Evolutionary conservation across 2,329 filamentous ascomycete species (phyloP).

Genomic region (Cercospora nicotianae): DNA sequence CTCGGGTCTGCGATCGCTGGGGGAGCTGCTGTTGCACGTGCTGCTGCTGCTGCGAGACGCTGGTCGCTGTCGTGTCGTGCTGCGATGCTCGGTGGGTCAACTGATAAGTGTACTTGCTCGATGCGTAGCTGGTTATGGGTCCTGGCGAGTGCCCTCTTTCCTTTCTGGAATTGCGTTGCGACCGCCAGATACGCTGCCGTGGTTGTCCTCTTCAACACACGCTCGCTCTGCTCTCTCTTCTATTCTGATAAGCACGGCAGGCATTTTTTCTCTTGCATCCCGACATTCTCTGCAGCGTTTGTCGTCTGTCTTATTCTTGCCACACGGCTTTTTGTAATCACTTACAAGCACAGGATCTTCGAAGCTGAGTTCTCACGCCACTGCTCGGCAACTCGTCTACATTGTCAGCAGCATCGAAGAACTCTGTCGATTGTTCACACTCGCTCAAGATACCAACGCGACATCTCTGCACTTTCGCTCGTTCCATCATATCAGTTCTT

Average conservation of each 20-base stretch:
- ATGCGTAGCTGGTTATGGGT: not conserved
- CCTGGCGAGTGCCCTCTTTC: not conserved
- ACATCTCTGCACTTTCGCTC: not conserved
- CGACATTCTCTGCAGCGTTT: not conserved
- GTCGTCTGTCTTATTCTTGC: not conserved
- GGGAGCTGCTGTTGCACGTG: not conserved
- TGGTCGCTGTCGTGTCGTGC: not conserved
- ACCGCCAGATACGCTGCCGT: not conserved
- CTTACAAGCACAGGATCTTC: not conserved
- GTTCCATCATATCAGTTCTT: not conserved
- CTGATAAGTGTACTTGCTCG: conserved; percentile 12
- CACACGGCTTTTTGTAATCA: not conserved
- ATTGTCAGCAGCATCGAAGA: not conserved
- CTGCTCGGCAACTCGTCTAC: not conserved
- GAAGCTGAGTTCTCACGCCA: not conserved
- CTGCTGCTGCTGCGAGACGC: not conserved
- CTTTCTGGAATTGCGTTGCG: conserved; percentile 8
- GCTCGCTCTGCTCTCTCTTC: not conserved
- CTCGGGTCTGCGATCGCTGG: not conserved
- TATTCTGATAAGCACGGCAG: not conserved
- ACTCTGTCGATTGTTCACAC: not conserved
- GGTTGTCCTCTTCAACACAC: not conserved
- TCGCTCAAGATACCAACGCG: not conserved
- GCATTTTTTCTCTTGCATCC: not conserved
- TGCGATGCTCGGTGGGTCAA: not conserved